phyloP scores from a whole-genome alignment of 345 rosid species.

The Eucalyptus regnans region DNA sequence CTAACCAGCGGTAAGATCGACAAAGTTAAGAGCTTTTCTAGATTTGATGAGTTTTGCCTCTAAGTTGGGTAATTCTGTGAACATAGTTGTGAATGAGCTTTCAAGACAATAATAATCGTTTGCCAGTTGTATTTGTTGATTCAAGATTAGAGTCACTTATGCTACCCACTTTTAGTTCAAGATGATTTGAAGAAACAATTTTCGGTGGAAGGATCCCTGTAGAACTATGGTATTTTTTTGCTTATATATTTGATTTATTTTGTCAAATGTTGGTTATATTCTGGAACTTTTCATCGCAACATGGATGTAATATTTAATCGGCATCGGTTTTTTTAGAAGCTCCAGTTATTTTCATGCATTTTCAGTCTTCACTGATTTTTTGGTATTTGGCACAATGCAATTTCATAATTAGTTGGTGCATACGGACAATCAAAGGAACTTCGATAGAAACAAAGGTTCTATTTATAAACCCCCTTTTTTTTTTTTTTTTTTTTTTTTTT shows the following conservation, averaged over 20 bases:
- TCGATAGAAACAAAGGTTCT: too few species aligned
- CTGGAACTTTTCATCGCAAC: not conserved
- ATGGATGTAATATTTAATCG: not conserved
- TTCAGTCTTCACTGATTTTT: too few species aligned
- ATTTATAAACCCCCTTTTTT: too few species aligned
- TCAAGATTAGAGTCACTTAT: not conserved
- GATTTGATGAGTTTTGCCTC: not conserved
- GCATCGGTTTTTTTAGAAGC: not conserved
- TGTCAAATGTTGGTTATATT: not conserved
- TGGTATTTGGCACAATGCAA: too few species aligned
- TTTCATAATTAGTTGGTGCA: too few species aligned
- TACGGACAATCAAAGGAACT: too few species aligned
- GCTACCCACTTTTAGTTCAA: not conserved
- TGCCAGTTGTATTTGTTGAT: not conserved
- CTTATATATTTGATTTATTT: not conserved
- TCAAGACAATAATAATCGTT: not conserved
- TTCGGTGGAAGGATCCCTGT: not conserved
- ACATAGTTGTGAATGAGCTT: not conserved
- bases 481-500: too few species aligned
- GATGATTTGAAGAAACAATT: not conserved
- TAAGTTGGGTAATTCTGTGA: not conserved
- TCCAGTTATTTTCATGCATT: too few species aligned
- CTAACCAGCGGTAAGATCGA: not conserved
- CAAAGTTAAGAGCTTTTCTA: not conserved
- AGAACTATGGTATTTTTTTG: not conserved